Evolutionary conservation across 768 basidiomycete genomes (phyloP).

Genomic region (Obba rivulosa): DNA sequence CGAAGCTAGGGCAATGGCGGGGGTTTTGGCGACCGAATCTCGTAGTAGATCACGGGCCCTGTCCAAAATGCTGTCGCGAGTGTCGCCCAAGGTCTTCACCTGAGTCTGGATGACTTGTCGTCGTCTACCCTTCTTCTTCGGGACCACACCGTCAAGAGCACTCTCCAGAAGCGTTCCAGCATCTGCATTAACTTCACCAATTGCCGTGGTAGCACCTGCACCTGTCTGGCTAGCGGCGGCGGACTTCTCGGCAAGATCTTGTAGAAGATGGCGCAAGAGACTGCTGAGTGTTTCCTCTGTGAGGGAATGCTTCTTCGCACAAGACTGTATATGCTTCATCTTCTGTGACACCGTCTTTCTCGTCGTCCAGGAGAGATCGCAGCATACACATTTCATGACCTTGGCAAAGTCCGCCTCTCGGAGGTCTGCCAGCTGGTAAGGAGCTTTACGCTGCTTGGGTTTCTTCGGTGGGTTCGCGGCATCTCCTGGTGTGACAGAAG

Average conservation of each 20-base stretch:
- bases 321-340: constrained; percentile 57
- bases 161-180: constrained; percentile 46
- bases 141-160: constrained; percentile 39
- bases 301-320: constrained; percentile 57
- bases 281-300: constrained; percentile 48
- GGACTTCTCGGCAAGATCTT: constrained; percentile 5
- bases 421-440: constrained; percentile 27
- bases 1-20: background rate
- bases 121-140: constrained; percentile 39
- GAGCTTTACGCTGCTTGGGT: background rate
- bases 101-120: constrained; percentile 32
- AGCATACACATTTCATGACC: constrained; percentile 57
- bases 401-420: constrained; percentile 41
- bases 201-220: background rate
- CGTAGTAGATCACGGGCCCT: constrained; percentile 33
- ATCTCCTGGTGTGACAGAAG: background rate
- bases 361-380: constrained; percentile 63
- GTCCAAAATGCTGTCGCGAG: constrained; percentile 37
- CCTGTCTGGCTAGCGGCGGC: background rate
- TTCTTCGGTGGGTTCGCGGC: constrained; percentile 1
- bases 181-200: constrained; percentile 14
- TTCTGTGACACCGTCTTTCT: constrained; percentile 63
- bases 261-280: constrained; percentile 48
- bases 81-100: constrained; percentile 41
- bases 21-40: background rate